Conservation (phyloP, 192 early-diverging fungal species). For the Ambispora gerdemannii region DNA sequence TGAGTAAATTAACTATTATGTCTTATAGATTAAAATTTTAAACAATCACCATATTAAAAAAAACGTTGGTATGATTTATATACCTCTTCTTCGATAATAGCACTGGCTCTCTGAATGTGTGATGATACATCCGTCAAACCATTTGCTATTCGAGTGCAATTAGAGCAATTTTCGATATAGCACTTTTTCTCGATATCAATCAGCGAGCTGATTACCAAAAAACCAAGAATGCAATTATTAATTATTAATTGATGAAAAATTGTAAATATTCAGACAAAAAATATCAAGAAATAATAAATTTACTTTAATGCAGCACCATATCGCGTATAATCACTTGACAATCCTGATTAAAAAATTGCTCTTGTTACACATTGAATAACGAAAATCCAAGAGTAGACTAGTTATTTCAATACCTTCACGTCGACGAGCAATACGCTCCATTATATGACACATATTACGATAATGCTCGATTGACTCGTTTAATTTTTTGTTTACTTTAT, state of each 20-base stretch:
- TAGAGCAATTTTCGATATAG: constrained; percentile 52
- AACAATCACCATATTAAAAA: constrained; percentile 43
- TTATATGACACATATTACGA: constrained; percentile 53
- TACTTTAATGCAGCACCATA: constrained; percentile 58
- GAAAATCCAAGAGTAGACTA: too few relatives aligned
- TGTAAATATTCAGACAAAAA: too few relatives aligned
- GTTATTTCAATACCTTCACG: constrained; percentile 61
- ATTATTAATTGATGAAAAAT: too few relatives aligned
- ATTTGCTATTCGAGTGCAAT: constrained; percentile 49
- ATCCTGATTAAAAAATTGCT: too few relatives aligned
- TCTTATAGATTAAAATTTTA: constrained; percentile 40
- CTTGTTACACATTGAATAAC: too few relatives aligned
- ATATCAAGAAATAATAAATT: constrained; percentile 10
- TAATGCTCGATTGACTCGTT: constrained; percentile 57
- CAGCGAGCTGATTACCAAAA: constrained; percentile 42
- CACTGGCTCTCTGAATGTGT: constrained; percentile 33
- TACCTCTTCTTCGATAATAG: constrained; percentile 37
- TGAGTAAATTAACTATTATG: not conserved
- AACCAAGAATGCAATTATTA: too few relatives aligned
- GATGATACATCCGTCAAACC: constrained; percentile 38
- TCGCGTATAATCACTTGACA: constrained; percentile 56
- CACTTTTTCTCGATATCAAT: constrained; percentile 54
- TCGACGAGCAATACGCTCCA: constrained; percentile 61
- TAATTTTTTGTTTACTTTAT: constrained; percentile 46
- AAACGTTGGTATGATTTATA: constrained; percentile 18